These are phyloP conservation scores for Talaromyces sp. DNA, from an alignment of 2,329 filamentous ascomycete genomes.

Conservation along the genomic window DNA sequence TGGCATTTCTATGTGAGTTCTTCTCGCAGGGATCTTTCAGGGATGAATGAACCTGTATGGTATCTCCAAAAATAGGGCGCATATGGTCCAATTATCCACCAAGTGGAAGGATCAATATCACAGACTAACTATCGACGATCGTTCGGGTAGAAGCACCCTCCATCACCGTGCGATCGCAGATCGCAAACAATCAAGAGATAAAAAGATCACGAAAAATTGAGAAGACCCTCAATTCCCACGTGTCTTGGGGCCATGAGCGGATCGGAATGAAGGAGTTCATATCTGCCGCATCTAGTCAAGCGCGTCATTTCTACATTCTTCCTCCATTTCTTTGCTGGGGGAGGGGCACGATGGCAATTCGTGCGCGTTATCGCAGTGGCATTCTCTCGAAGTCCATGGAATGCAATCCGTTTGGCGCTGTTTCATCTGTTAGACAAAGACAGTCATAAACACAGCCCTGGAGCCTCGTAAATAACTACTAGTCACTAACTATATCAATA, in stretches of 20 bases:
- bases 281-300: not conserved
- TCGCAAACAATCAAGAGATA: not conserved
- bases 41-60: not conserved
- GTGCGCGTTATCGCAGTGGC: not conserved
- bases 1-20: not conserved
- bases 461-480: not conserved
- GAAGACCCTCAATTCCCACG: not conserved
- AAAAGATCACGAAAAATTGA: not conserved
- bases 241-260: not conserved
- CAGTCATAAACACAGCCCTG: not conserved
- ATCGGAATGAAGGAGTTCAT: constrained; percentile 2
- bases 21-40: not conserved
- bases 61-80: not conserved
- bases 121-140: not conserved
- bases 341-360: not conserved
- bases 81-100: not conserved
- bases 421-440: too few species aligned
- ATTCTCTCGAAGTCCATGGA: too few species aligned
- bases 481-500: not conserved
- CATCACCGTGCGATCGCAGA: not conserved
- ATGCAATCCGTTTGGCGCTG: too few species aligned
- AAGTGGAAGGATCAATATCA: not conserved
- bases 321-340: not conserved
- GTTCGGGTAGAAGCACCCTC: not conserved
- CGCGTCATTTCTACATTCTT: not conserved